Evolutionary conservation across 2,329 filamentous ascomycete genomes (phyloP).

Genomic region (Claviceps pusilla): DNA sequence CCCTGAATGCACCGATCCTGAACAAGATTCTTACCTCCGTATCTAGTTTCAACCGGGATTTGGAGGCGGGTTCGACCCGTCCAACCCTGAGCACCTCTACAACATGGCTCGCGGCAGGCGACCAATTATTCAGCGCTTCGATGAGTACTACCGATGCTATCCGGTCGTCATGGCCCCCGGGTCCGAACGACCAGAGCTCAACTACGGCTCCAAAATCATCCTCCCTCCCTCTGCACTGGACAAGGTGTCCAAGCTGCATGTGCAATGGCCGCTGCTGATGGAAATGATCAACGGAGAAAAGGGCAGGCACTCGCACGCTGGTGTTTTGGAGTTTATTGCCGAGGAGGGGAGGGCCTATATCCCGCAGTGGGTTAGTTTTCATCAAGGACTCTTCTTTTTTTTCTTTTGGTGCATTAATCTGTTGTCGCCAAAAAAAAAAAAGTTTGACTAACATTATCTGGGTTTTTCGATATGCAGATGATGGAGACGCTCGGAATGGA

Average conservation of each 20-base stretch:
- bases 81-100: constrained; percentile 33
- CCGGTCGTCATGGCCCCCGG: constrained; percentile 89
- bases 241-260: constrained; percentile 89
- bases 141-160: constrained; percentile 97
- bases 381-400: not conserved
- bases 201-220: constrained; percentile 95
- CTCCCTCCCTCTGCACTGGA: constrained; percentile 92
- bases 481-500: constrained; percentile 86
- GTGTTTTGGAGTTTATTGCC: constrained; percentile 92
- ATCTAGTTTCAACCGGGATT: constrained; percentile 16
- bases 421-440: not conserved
- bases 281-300: constrained; percentile 83
- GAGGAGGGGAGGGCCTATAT: constrained; percentile 95
- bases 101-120: constrained; percentile 34
- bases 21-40: not conserved
- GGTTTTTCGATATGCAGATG: constrained; percentile 39
- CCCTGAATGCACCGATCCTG: not conserved
- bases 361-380: constrained; percentile 65
- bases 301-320: constrained; percentile 71
- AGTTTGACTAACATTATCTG: not conserved
- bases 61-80: constrained; percentile 30
- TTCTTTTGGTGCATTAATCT: too few relatives aligned
- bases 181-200: constrained; percentile 73
- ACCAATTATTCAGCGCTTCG: constrained; percentile 60
- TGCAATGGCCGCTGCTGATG: constrained; percentile 94